These are phyloP conservation scores for Trichoderma polysporum DNA, from an alignment of 2,329 filamentous ascomycete genomes.

Conservation along the genomic window DNA sequence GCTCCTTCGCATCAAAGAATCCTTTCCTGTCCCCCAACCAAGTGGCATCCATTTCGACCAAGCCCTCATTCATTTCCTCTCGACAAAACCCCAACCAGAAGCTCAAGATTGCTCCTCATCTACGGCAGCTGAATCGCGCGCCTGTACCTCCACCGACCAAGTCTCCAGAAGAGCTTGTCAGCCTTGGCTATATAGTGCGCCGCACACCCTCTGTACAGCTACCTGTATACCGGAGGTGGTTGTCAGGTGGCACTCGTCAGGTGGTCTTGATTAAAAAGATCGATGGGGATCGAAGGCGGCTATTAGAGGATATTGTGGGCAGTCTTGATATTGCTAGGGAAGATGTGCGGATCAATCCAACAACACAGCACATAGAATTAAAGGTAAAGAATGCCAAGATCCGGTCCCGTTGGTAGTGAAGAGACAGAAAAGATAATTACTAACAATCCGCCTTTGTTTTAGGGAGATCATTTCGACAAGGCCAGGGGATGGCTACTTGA, in stretches of 20 bases:
- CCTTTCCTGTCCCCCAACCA: constrained; percentile 24
- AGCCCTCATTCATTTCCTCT: constrained; percentile 27
- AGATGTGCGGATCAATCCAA: constrained; percentile 53
- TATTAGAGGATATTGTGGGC: constrained; percentile 63
- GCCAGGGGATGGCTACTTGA: constrained; percentile 35
- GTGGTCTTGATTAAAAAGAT: constrained; percentile 76
- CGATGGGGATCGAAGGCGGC: constrained; percentile 65
- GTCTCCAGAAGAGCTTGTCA: constrained; percentile 32
- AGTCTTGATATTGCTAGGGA: constrained; percentile 57
- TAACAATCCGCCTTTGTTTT: background rate
- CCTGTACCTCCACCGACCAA: constrained; percentile 34
- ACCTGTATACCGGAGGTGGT: constrained; percentile 72
- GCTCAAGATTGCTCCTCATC: constrained; percentile 29
- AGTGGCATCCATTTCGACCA: constrained; percentile 26
- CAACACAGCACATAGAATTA: constrained; percentile 73
- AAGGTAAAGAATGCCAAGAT: constrained; percentile 52
- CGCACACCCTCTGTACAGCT: constrained; percentile 70
- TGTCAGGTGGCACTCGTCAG: constrained; percentile 73
- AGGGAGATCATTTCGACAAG: constrained; percentile 38
- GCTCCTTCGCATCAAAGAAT: constrained; percentile 20
- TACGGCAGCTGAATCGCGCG: constrained; percentile 29
- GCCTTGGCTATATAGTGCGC: constrained; percentile 64
- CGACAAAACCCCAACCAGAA: constrained; percentile 29
- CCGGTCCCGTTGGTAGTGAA: no score
- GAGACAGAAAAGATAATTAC: background rate